phyloP scores from a whole-genome alignment of 2,329 filamentous ascomycete species.

The Epichloe brachyelytri region DNA sequence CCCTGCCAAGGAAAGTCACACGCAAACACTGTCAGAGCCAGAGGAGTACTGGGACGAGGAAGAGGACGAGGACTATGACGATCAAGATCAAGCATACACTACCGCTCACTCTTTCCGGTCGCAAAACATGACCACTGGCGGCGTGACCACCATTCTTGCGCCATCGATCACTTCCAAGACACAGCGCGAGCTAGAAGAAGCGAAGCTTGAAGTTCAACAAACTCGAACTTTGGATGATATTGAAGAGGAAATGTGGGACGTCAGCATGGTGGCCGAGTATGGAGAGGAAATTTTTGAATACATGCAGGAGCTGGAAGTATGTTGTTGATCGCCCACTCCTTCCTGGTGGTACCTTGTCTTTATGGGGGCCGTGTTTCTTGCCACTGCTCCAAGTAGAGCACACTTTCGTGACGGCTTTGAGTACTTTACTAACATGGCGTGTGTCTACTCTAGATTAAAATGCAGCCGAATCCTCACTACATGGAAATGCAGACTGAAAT shows the following conservation, averaged over 20 bases:
- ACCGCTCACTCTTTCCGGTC: constrained; percentile 67
- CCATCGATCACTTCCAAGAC: constrained; percentile 59
- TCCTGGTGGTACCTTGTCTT: background rate
- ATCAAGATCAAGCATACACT: constrained; percentile 53
- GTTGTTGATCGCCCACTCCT: constrained; percentile 11
- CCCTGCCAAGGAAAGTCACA: constrained; percentile 13
- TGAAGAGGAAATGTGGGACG: constrained; percentile 83
- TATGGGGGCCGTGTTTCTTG: background rate
- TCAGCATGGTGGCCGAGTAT: constrained; percentile 96
- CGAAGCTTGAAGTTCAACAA: constrained; percentile 54
- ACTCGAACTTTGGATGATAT: constrained; percentile 59
- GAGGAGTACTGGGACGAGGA: constrained; percentile 73
- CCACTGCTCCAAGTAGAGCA: too few relatives aligned
- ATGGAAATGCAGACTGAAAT: constrained; percentile 98
- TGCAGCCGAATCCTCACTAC: constrained; percentile 83
- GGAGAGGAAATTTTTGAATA: constrained; percentile 91
- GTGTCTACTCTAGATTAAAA: constrained; percentile 42
- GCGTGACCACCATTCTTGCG: constrained; percentile 48
- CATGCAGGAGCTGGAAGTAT: constrained; percentile 78
- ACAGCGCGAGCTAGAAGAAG: constrained; percentile 57
- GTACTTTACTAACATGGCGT: background rate
- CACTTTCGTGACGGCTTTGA: background rate
- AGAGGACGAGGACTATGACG: constrained; percentile 55
- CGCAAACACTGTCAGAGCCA: constrained; percentile 24
- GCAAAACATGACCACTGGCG: constrained; percentile 44